Conservation (phyloP, 257 asterid genomes). For the Plectranthus barbatus region DNA sequence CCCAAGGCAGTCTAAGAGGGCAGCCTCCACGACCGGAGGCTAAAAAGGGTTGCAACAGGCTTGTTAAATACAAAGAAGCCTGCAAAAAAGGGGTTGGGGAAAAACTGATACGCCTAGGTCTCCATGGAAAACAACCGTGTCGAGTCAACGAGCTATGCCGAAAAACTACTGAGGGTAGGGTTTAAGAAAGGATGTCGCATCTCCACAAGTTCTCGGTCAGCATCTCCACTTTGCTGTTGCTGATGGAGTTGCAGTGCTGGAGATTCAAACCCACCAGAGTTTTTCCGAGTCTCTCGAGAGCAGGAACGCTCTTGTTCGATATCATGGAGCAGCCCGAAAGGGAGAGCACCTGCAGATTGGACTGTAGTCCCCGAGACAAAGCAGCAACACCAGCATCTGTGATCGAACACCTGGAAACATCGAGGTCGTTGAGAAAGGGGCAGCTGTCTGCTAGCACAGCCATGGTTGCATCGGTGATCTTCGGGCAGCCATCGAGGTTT, state of each 20-base stretch:
- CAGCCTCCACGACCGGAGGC: conserved; percentile 21
- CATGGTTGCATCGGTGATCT: conserved; percentile 58
- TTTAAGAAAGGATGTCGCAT: conserved; percentile 80
- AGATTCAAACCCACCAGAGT: conserved; percentile 62
- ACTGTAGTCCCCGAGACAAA: conserved; percentile 45
- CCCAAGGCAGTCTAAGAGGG: conserved; percentile 34
- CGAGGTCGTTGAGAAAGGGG: conserved; percentile 64
- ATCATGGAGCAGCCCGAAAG: conserved; percentile 67
- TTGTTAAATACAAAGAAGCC: conserved; percentile 35
- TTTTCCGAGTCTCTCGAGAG: conserved; percentile 54
- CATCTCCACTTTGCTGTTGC: conserved; percentile 42
- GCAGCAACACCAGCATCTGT: conserved; percentile 63
- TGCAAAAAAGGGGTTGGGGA: conserved; percentile 34
- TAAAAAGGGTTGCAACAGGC: conserved; percentile 37
- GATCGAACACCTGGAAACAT: conserved; percentile 60
- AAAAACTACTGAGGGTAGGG: background rate
- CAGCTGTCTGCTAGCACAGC: conserved; percentile 51
- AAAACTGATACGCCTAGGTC: conserved; percentile 27
- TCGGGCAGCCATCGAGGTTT: conserved; percentile 72
- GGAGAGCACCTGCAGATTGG: conserved; percentile 63
- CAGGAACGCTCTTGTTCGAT: conserved; percentile 50
- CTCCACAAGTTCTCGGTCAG: conserved; percentile 70
- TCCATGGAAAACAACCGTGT: conserved; percentile 48
- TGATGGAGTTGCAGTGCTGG: conserved; percentile 59
- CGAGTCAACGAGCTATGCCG: conserved; percentile 19